Base-by-base conservation (phyloP, 495 filamentous ascomycete genomes). In the Hypomontagnella submonticulosa region DNA sequence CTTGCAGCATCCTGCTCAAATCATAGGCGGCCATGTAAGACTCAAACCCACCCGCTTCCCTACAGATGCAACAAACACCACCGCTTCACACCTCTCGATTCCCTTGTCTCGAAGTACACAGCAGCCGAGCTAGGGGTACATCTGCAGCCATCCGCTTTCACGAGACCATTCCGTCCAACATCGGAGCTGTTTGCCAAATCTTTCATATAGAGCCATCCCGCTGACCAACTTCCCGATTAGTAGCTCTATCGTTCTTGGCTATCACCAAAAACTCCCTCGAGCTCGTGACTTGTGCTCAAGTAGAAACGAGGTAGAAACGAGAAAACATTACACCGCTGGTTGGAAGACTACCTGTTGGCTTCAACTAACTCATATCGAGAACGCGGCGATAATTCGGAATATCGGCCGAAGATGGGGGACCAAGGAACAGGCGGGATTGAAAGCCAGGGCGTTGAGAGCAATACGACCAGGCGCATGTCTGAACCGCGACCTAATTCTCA, bases 341-440 rank as follows among this genome's bases (percentile, higher is more conserved):
- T 42, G 12, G 20, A 20, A 53, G 34, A 43, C 47, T 11, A 50
- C 2, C 20, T 38, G 18, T 49, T n/a, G 41, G 41, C 33, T 34
- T 47, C 27, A 18, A 44, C 50, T 44, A 33, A 55, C 32, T 37
- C 4, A 7, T 30, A 23, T 58, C 30, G 53, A 46, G n/a, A 18
- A 53, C 41, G 27, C 33, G 13, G 16, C 42, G 49, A 61, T 47
- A 53, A 51, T 43, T 27, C 15, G 34, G 46, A 18, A 20, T 38
- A 20, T 27, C 34, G 40, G 33, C 4, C 36, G 15, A 70, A 71
- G n/a, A 81, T 81, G 79, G 74, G 71, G 59, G 79, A 81, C 34
- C 78, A 81, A 75, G 77, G 77, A 56, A 73, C 76, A 32, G 76
- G 78, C 20, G 77, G 80, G 11, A 67, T 71, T 51, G 69, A 71